Percentiles rank a stretch among this genome's conserved stretches.
Evolutionary conservation across 192 early-diverging fungal genomes (phyloP).

Genomic region (Linnemannia schmuckeri): DNA sequence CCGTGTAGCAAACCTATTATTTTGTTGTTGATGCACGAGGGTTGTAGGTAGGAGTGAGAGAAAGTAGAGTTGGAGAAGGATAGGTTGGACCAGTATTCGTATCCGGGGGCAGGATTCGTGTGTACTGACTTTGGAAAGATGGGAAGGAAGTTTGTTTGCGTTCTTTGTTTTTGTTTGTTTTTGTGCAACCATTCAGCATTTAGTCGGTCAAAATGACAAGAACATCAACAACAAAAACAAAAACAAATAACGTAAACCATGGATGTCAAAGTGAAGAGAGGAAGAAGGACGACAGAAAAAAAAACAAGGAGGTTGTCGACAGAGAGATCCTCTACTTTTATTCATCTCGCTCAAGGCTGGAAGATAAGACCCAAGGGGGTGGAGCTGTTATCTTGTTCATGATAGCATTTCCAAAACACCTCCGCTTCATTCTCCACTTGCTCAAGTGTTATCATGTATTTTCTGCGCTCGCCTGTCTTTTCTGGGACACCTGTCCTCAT

Average conservation of each 20-base stretch:
- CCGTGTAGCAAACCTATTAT: not conserved
- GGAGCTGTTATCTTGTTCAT: not conserved
- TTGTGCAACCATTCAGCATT: not conserved
- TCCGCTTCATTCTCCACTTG: constrained; percentile 1
- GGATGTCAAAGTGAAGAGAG: constrained; percentile 4
- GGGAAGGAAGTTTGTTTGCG: not conserved
- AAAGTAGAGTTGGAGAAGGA: not conserved
- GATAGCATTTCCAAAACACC: not conserved
- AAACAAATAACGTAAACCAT: not conserved
- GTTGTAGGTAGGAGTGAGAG: not conserved
- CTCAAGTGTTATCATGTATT: not conserved
- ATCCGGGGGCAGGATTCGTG: not conserved
- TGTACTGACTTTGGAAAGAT: not conserved
- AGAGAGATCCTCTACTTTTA: not conserved
- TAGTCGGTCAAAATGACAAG: not conserved
- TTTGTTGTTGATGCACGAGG: not conserved
- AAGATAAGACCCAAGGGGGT: constrained; percentile 4
- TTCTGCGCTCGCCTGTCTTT: not conserved
- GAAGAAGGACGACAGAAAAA: not conserved
- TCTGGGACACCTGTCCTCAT: not conserved
- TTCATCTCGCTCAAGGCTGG: not conserved
- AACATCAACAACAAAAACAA: not conserved
- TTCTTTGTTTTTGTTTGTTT: constrained; percentile 1
- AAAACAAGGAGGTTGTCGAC: not conserved
- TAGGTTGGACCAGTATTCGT: not conserved